Base-by-base conservation (phyloP, 139 green algal genomes). In the Chlorella sp. region DNA sequence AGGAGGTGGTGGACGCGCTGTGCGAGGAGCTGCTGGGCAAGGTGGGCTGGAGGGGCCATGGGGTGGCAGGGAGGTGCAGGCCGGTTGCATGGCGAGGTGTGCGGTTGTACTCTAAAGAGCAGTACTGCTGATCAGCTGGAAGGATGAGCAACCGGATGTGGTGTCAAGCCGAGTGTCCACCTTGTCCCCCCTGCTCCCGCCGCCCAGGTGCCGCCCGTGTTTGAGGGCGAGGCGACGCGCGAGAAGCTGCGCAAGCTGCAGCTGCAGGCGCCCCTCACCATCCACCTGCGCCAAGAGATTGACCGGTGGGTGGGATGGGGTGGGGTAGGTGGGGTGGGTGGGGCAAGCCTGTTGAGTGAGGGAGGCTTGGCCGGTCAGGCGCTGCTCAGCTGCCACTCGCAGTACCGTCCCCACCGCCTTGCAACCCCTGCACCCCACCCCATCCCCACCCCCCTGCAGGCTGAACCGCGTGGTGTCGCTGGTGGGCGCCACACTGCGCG, bases 1-100 rank as follows among this genome's bases (percentile, higher is more conserved):
- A 99, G 89, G 96, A 99, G 76, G 90, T 93, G 54, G 96, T 99
- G n/a, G 95, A 98, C 90, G 90, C 91, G 36, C 95, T 98, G 85
- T 94, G 89, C 82, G 94, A 97, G 88, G 96, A 98, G 80, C 92
- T 98, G 83, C 92, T 99, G 62, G 88, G 86, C 70, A 98, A 98
- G 92, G 77, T 83, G 58, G 60, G n/a, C n/a, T n/a, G 77, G 20
- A 32, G 38, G 2, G 68, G 9, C 3, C 6, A 48, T 36, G 16
- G 75, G 51, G 14, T 2, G 24, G n/a, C 40, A 64, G 44, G 44
- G 26, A 79, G 7, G n/a, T 43, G 44, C 26, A 41, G n/a, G 32
- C 1, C 13, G 51, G 67, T 6, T 46, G 67, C 24, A 16, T 24
- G 51, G 51, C 24, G 9, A 16, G 51, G 13, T 24, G 51, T 60